Evolutionary conservation across 1,284 basidiomycete species (phyloP).

Genomic region (Trichosporon inkin): DNA sequence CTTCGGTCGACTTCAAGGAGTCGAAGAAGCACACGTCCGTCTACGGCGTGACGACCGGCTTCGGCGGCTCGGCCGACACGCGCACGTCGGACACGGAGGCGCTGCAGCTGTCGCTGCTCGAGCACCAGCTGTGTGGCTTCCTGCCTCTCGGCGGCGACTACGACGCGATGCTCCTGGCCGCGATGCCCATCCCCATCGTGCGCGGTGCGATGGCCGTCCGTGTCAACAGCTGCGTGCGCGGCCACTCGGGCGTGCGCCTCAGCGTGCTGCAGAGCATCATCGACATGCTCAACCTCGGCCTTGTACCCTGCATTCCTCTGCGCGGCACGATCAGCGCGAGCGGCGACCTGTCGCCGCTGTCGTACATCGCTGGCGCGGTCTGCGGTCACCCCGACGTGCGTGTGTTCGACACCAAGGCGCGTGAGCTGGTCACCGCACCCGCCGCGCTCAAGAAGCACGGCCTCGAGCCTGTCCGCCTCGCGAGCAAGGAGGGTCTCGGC

Average conservation of each 20-base stretch:
- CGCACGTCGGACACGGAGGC: slow-evolving; percentile 22
- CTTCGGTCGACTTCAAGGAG: slow-evolving; percentile 24
- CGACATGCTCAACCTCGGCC: slow-evolving; percentile 22
- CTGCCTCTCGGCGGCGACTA: slow-evolving; percentile 19
- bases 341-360: slow-evolving; percentile 22
- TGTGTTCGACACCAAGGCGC: slow-evolving; percentile 20
- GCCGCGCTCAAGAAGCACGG: slow-evolving; percentile 21
- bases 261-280: slow-evolving; percentile 21
- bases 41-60: slow-evolving; percentile 25
- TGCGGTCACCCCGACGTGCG: slow-evolving; percentile 25
- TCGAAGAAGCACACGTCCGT: slow-evolving; percentile 24
- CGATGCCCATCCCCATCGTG: slow-evolving; percentile 23
- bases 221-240: slow-evolving; percentile 25
- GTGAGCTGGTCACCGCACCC: slow-evolving; percentile 11
- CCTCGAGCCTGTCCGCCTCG: slow-evolving; percentile 16
- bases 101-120: slow-evolving; percentile 25
- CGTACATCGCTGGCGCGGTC: slow-evolving; percentile 23
- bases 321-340: slow-evolving; percentile 23
- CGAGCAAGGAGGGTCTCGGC: slow-evolving; percentile 23
- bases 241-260: slow-evolving; percentile 25
- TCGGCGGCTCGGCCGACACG: slow-evolving; percentile 24
- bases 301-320: slow-evolving; percentile 24
- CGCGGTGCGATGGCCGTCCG: slow-evolving; percentile 25
- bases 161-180: slow-evolving; percentile 22
- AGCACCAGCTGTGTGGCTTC: slow-evolving; percentile 28